Evolutionary conservation across 2,329 filamentous ascomycete genomes (phyloP), one percentile per base, ranked within the genome.

Genomic region (Cladosporium sp.): DNA sequence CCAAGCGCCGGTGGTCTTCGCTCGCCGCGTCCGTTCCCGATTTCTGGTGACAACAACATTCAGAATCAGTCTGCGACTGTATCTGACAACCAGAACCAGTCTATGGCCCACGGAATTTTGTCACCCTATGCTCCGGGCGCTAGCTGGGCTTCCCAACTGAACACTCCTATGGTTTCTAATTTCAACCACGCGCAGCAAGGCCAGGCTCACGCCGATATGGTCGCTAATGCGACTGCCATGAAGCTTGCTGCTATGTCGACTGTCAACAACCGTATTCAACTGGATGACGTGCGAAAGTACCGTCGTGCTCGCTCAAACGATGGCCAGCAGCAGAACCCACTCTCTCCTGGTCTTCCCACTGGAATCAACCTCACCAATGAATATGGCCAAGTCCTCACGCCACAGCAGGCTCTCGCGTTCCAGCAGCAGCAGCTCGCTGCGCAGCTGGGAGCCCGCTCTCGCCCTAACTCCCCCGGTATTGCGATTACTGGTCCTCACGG

Each of bases 121-220:
- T 97, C 94, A 17, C 94, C 94, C 0, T 93, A 86, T 69, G 81
- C 88, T 37, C 84, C 88, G 55, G 91, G 91, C 72, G 91, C 90
- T 59, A 97, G 94, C 79, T 99, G 94, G 94, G 94, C 94, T 22
- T 97, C 94, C 8, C 96, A 97, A 89, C 88, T 95, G 64, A 97
- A 96, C 77, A 99, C 94, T 2, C 94, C 94, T 2, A 95, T 97
- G 89, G 90, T 93, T 5, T 79, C 90, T 40, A 93, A 87, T 65
- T 99, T 97, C 74, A 88, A 67, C 62, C 61, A 83, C 63, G 74
- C 74, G 30, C 76, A 81, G 61, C 81, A 80, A 66, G 76, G 76
- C 39, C 76, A 80, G 62, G 87, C 83, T 58, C 92, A 97, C 73
- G 92, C 92, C 15, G 94, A 99, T 70, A 97, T 97, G 93, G 89